Conservation (phyloP, 805 yeast species). For the Metschnikowia cerradonensis region DNA sequence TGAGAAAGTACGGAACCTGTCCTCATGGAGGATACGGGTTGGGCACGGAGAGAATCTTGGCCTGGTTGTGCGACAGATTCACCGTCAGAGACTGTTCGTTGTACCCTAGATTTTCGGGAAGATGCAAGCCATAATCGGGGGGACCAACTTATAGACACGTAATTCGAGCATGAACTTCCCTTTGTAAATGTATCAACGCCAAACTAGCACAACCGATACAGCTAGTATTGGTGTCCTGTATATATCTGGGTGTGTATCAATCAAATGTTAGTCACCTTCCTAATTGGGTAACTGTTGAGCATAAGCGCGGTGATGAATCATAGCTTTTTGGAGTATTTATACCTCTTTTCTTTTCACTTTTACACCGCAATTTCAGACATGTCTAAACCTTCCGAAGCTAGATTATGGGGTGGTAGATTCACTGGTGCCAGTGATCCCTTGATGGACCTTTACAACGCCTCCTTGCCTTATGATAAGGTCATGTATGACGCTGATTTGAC, state of each 20-base stretch:
- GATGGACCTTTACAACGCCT: slow-evolving; percentile 96
- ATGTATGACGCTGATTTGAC: slow-evolving; percentile 94
- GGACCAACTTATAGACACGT: background rate
- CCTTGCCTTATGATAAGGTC: slow-evolving; percentile 89
- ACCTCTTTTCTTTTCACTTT: background rate
- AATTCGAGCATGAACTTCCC: background rate
- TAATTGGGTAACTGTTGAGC: slow-evolving; percentile 8
- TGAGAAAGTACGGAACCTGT: slow-evolving; percentile 93
- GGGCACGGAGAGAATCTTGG: slow-evolving; percentile 96
- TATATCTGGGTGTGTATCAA: background rate
- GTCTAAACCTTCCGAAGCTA: slow-evolving; percentile 56
- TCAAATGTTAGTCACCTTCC: slow-evolving; percentile 8
- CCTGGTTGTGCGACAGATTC: slow-evolving; percentile 96
- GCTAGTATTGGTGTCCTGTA: background rate
- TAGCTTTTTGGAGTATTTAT: background rate
- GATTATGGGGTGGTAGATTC: slow-evolving; percentile 97
- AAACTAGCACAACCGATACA: too few species aligned
- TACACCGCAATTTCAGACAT: slow-evolving; percentile 1
- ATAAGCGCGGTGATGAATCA: slow-evolving; percentile 25
- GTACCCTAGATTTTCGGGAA: slow-evolving; percentile 96
- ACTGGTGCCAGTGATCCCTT: slow-evolving; percentile 96
- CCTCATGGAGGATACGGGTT: slow-evolving; percentile 99
- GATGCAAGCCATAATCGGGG: slow-evolving; percentile 82
- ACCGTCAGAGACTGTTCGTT: slow-evolving; percentile 98
- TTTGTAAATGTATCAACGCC: too few species aligned